phyloP scores from a whole-genome alignment of 2,329 filamentous ascomycete species.

The Aschersonia sp. region DNA sequence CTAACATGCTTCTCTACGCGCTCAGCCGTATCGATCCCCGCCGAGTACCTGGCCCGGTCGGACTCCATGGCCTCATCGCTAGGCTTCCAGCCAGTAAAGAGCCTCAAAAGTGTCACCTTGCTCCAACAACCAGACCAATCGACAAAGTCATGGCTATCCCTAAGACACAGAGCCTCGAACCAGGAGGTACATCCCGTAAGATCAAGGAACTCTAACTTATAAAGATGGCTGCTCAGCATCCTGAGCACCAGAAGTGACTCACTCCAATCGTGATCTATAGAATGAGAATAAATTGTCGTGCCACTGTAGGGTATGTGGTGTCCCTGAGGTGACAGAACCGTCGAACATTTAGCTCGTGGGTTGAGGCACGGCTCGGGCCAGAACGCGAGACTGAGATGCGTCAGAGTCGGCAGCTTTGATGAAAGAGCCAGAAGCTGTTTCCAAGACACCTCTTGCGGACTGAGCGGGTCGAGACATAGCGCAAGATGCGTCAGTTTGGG shows the following conservation, averaged over 20 bases:
- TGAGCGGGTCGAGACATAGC: slow-evolving; percentile 30
- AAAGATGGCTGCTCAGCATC: slow-evolving; percentile 37
- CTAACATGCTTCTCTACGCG: slow-evolving; percentile 33
- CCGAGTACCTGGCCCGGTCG: slow-evolving; percentile 17
- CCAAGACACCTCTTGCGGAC: slow-evolving; percentile 33
- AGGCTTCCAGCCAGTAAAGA: slow-evolving; percentile 28
- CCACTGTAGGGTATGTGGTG: slow-evolving; percentile 35
- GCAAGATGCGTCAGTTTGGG: slow-evolving; percentile 48
- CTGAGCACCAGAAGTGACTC: slow-evolving; percentile 42
- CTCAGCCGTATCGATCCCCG: slow-evolving; percentile 22
- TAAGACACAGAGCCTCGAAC: slow-evolving; percentile 31
- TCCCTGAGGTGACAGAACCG: slow-evolving; percentile 29
- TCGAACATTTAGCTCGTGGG: slow-evolving; percentile 33
- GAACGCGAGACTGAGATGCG: slow-evolving; percentile 45
- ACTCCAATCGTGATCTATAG: slow-evolving; percentile 42
- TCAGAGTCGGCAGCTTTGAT: slow-evolving; percentile 35
- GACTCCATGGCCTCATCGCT: slow-evolving; percentile 17
- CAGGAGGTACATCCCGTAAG: slow-evolving; percentile 44
- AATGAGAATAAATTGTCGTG: slow-evolving; percentile 43
- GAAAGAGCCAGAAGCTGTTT: slow-evolving; percentile 41
- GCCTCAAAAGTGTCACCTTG: slow-evolving; percentile 30
- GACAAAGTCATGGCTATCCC: slow-evolving; percentile 29
- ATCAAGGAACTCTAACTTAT: slow-evolving; percentile 46
- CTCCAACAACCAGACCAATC: slow-evolving; percentile 42
- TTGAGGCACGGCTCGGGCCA: slow-evolving; percentile 49